A percentile compares a stretch with the other conserved stretches of the same genome.
Conservation (phyloP, 768 basidiomycete genomes). For the Gloeostereum incarnatum region DNA sequence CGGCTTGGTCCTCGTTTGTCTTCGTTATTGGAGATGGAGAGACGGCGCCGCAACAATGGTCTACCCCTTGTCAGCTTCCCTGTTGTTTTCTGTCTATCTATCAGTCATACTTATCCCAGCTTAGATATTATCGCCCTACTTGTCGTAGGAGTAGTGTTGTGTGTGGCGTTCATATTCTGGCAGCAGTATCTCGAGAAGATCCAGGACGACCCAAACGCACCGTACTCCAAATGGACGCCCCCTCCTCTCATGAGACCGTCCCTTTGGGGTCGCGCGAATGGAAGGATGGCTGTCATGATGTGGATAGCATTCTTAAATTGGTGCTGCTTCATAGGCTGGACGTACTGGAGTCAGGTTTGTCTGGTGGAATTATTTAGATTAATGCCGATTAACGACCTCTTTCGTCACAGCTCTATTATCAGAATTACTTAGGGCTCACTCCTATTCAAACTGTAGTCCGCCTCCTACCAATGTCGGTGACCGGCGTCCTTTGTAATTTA, state of each 20-base stretch:
- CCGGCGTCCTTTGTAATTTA: constrained; percentile 55
- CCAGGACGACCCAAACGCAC: constrained; percentile 12
- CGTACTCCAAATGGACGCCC: constrained; percentile 22
- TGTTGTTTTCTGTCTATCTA: constrained; percentile 1
- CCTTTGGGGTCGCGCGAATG: constrained; percentile 54
- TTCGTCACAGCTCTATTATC: constrained; percentile 55
- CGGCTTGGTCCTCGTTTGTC: constrained; percentile 24
- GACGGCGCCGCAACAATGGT: constrained; percentile 52
- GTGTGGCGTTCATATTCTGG: constrained; percentile 55
- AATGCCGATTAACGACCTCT: constrained; percentile 1
- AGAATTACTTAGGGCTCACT: constrained; percentile 44
- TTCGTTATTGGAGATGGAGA: constrained; percentile 67
- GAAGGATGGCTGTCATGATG: constrained; percentile 54
- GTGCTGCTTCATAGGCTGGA: constrained; percentile 47
- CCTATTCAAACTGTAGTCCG: constrained; percentile 58
- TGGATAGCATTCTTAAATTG: constrained; percentile 56
- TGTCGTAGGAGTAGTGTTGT: constrained; percentile 47
- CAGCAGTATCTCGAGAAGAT: constrained; percentile 49
- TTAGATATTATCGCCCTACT: constrained; percentile 64
- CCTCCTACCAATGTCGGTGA: constrained; percentile 62
- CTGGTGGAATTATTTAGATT: constrained; percentile 24
- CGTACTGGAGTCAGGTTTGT: constrained; percentile 23
- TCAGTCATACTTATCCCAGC: constrained; percentile 10
- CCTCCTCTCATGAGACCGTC: constrained; percentile 60
- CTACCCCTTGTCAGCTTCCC: constrained; percentile 24